phyloP scores from a whole-genome alignment of 768 basidiomycete genomes.

The Lanmaoa pseudosensibilis region DNA sequence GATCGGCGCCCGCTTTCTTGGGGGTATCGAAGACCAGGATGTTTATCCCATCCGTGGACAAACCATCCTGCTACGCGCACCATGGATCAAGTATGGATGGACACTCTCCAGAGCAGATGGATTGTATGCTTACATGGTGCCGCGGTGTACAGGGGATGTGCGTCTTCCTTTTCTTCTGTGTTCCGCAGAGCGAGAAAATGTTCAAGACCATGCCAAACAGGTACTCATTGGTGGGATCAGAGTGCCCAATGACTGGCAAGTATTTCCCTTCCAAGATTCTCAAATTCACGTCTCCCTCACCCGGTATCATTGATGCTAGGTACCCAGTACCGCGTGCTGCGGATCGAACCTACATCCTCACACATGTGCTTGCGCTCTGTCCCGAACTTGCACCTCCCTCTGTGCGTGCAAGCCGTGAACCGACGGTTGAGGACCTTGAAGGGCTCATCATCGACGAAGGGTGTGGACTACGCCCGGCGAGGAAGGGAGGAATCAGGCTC shows the following conservation, averaged over 20 bases:
- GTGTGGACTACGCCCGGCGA: constrained; percentile 64
- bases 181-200: not conserved
- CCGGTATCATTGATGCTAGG: constrained; percentile 36
- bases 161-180: constrained; percentile 10
- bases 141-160: constrained; percentile 41
- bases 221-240: constrained; percentile 64
- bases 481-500: constrained; percentile 68
- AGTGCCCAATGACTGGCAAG: constrained; percentile 59
- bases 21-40: constrained; percentile 51
- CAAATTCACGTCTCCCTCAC: not conserved
- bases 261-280: not conserved
- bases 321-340: constrained; percentile 64
- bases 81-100: constrained; percentile 46
- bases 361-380: constrained; percentile 49
- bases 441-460: constrained; percentile 51
- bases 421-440: constrained; percentile 50
- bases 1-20: constrained; percentile 52
- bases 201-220: constrained; percentile 22
- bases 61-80: constrained; percentile 43
- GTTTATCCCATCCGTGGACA: constrained; percentile 50
- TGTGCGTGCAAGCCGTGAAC: constrained; percentile 43
- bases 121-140: constrained; percentile 37
- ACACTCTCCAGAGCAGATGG: constrained; percentile 33
- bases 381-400: constrained; percentile 60
- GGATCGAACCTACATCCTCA: constrained; percentile 59